phyloP scores from a whole-genome alignment of 257 asterid species.

The Gardenia jasminoides region DNA sequence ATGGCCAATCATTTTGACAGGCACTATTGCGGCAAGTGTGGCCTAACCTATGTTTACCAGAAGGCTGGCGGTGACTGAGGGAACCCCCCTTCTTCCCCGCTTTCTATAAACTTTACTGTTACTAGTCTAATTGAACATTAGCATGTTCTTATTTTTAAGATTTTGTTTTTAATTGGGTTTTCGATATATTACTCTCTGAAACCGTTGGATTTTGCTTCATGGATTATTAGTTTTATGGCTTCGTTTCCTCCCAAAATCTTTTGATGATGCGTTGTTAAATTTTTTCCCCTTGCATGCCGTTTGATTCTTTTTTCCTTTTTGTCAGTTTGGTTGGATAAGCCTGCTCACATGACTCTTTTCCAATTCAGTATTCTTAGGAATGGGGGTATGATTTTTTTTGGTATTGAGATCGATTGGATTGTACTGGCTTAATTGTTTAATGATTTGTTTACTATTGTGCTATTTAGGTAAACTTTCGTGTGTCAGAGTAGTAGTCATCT shows the following conservation, averaged over 20 bases:
- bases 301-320: background rate
- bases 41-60: slow-evolving; percentile 46
- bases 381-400: background rate
- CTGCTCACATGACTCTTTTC: background rate
- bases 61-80: slow-evolving; percentile 37
- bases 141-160: background rate
- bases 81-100: background rate
- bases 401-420: background rate
- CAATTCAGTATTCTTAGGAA: background rate
- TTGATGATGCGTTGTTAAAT: background rate
- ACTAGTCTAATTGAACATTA: background rate
- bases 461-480: too few relatives aligned
- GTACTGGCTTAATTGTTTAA: background rate
- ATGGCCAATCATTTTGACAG: slow-evolving; percentile 45
- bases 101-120: background rate
- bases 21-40: slow-evolving; percentile 43
- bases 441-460: background rate
- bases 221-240: background rate
- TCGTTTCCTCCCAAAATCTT: background rate
- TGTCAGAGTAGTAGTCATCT: too few relatives aligned
- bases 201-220: background rate
- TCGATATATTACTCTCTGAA: background rate
- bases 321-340: background rate
- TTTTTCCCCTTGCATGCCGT: background rate
- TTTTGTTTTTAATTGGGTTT: background rate